Percentiles rank a stretch among this genome's conserved stretches.
Conservation (phyloP, 2,329 filamentous ascomycete genomes). For the Calonectria pseudoreteaudii region DNA sequence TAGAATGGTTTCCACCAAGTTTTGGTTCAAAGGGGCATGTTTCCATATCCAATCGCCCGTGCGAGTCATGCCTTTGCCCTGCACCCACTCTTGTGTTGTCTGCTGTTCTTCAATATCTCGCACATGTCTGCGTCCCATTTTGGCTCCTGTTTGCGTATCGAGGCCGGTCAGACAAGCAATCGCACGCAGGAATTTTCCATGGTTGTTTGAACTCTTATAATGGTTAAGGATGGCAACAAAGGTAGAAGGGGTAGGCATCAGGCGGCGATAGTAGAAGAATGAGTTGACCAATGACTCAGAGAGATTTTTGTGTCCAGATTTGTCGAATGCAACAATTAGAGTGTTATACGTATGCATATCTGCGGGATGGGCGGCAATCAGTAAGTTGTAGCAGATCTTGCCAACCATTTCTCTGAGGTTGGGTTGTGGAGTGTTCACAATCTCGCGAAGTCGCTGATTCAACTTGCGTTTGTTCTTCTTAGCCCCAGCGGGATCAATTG, state of each 20-base stretch:
- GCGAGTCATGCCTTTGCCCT: conserved; percentile 43
- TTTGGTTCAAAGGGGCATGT: conserved; percentile 52
- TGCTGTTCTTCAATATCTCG: conserved; percentile 48
- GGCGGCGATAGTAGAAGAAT: conserved; percentile 57
- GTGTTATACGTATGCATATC: conserved; percentile 78
- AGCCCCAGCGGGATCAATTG: conserved; percentile 42
- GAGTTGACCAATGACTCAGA: conserved; percentile 65
- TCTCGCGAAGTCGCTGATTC: conserved; percentile 46
- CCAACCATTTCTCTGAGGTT: conserved; percentile 50
- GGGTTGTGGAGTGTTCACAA: conserved; percentile 40
- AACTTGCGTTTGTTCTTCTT: conserved; percentile 40
- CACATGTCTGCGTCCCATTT: conserved; percentile 50
- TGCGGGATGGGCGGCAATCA: conserved; percentile 71
- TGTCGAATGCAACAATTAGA: conserved; percentile 74
- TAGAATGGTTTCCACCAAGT: conserved; percentile 60
- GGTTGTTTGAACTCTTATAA: conserved; percentile 56
- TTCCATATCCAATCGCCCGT: conserved; percentile 53
- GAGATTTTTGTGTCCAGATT: conserved; percentile 60
- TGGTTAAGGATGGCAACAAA: conserved; percentile 63
- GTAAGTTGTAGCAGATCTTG: conserved; percentile 73
- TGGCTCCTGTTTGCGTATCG: conserved; percentile 53
- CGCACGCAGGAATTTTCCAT: conserved; percentile 56
- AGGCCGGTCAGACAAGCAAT: conserved; percentile 59
- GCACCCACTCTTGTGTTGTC: conserved; percentile 41
- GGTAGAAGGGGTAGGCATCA: conserved; percentile 62